Evolutionary conservation across 768 basidiomycete species (phyloP), one percentile per base, ranked within the genome.

Genomic region (Termitomyces sp.): DNA sequence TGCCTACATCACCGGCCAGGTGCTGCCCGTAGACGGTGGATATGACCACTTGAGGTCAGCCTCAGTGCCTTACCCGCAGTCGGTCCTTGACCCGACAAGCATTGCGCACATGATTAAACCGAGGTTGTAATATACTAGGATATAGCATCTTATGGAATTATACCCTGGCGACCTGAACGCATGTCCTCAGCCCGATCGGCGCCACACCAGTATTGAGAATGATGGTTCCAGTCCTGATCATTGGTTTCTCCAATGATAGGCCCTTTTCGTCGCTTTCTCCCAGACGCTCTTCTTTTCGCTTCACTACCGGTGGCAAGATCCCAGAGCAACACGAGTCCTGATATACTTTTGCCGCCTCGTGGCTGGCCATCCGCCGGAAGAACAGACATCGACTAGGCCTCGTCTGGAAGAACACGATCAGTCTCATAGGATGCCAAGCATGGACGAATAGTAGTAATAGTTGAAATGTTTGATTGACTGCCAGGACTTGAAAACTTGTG

Each of bases 11-110:
- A 88, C 88, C 1, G 91, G 91, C 4, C 87, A 89, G 64, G 72
- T 89, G n/a, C 69, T 92, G 36, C 79, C 81, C 27, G 86, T 91
- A 26, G 89, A 91, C 62, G 89, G 89, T 43, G 88, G 79, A 10
- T 65, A 55, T 39, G 82, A 86, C 67, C 82, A 87, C 64, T 45
- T 88, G 30, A 76, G 84, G 48, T 62, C 69, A 4, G 60, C 68
- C 1, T 66, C 73, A 50, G 58, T 89, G 27, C 86, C 88, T 27
- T 89, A 89, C 67, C 89, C 88, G 1, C 71, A 82, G 59, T 62
- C 79, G 2, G 81, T 90, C 18, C 74, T 91, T 18, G 82, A 90
- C 65, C 86, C 87, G 24, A 69, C 72, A 30, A 78, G 79, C 30
- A 64, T 86, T 27, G 69, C 71, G 57, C 65, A 76, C 46, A 68